Evolutionary conservation across 345 rosid genomes (phyloP), one percentile per base, ranked within the genome.

Genomic region (Geranium brycei): DNA sequence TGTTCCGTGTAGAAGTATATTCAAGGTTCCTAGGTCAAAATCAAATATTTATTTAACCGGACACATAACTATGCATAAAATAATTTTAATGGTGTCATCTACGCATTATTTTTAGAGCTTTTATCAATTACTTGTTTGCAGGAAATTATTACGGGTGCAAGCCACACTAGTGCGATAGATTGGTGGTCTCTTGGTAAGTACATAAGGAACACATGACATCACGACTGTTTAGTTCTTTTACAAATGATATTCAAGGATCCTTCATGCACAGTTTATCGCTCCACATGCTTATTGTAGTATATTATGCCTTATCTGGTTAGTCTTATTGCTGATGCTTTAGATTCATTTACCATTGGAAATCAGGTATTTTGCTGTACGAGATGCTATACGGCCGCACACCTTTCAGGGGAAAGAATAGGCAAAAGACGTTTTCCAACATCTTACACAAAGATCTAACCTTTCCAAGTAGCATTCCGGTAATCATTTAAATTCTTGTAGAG

Each of bases 351-450:
- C 12, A 41, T 7, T 65, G 73, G 67, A 53, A 62, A 57, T 64
- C 76, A 93, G 99, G 99, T 64, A 83, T 90, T 64, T 75, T 93
- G 73, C 68, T 93, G 81, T 90, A 93, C 63, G 99, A 93, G 84
- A 93, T 93, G 96, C 80, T 93, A 53, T 93, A 89, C n/a, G 99
- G 97, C 6, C 95, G 97, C 5, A 93, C 97, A 19, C 96, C 99
- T 66, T 93, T 90, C 77, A 80, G 97, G 70, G 97, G 99, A 31
- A 93, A 93, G 81, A 93, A 93, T 64, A 83, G 99, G 78, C 97
- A 88, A 67, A 93, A 80, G 89, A 90, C 97, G 60, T 93, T 90
- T 80, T 79, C 86, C 73, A 93, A 93, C 82, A 85, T 93, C 72
- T 81, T 93, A 81, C 82, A 73, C 84, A 93, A 93, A 79, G 95